A percentile compares a stretch with the other conserved stretches of the same genome.
These are phyloP conservation scores for Teunomyces funiuensis DNA, from an alignment of 805 yeast species.

Conservation along the genomic window DNA sequence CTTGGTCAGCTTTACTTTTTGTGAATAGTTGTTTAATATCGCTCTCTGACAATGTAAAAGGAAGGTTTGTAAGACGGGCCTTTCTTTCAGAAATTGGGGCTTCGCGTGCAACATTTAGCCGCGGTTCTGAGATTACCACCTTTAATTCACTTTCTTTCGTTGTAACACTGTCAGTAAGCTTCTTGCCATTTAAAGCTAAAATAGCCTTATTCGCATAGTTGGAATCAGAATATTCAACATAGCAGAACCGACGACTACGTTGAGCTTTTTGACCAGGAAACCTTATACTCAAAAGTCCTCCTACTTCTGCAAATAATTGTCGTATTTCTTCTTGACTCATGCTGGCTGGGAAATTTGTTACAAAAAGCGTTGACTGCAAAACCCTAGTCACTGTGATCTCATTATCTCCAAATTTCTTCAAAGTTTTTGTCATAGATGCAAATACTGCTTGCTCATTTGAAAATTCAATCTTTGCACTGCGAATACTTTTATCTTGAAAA, in stretches of 20 bases:
- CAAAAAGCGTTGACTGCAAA: constrained; percentile 59
- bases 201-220: constrained; percentile 49
- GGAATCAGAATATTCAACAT: constrained; percentile 53
- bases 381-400: constrained; percentile 48
- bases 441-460: constrained; percentile 45
- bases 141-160: constrained; percentile 38
- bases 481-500: constrained; percentile 9
- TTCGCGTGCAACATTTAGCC: constrained; percentile 10
- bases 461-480: constrained; percentile 61
- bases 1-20: constrained; percentile 52
- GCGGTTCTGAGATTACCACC: constrained; percentile 65
- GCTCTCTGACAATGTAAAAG: constrained; percentile 43
- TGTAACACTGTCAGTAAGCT: constrained; percentile 26
- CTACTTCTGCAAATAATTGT: constrained; percentile 39
- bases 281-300: constrained; percentile 50
- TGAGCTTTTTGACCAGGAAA: constrained; percentile 62
- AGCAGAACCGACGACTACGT: constrained; percentile 67
- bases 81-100: constrained; percentile 55
- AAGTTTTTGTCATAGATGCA: constrained; percentile 60
- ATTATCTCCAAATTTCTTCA: constrained; percentile 43
- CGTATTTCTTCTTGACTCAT: constrained; percentile 40
- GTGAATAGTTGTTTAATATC: constrained; percentile 43
- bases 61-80: constrained; percentile 52
- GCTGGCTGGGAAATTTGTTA: constrained; percentile 69
- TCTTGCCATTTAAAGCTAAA: constrained; percentile 36